These are phyloP conservation scores for Eimeria nieschulzi DNA, from an alignment of 169 alveolate genomes.

Conservation along the genomic window DNA sequence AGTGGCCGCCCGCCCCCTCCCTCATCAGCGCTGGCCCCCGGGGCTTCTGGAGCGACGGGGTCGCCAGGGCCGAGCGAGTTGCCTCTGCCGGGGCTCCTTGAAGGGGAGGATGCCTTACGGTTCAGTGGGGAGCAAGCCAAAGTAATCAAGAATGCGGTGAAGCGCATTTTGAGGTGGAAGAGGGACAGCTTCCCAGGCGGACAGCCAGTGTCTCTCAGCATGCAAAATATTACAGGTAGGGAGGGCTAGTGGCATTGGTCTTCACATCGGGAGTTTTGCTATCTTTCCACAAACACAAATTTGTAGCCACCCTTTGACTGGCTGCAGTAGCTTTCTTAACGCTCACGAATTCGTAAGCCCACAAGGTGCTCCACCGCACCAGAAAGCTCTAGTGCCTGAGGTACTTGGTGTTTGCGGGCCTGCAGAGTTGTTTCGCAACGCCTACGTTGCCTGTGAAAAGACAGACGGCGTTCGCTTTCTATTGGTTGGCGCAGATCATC, in stretches of 20 bases:
- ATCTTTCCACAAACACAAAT: not conserved
- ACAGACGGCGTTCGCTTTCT: slow-evolving; percentile 92
- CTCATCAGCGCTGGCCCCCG: too few relatives aligned
- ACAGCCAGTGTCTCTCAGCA: slow-evolving; percentile 90
- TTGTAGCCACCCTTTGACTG: not conserved
- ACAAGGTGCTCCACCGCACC: too few relatives aligned
- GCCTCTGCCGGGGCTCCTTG: slow-evolving; percentile 41
- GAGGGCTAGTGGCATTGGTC: not conserved
- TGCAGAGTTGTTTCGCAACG: slow-evolving; percentile 79
- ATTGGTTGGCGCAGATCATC: slow-evolving; percentile 76
- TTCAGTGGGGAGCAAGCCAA: slow-evolving; percentile 24
- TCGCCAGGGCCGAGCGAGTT: not conserved
- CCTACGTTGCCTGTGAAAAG: slow-evolving; percentile 92
- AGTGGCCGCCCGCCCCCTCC: too few relatives aligned
- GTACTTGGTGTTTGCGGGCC: too few relatives aligned
- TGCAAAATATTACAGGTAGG: slow-evolving; percentile 75
- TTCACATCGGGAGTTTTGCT: slow-evolving; percentile 13
- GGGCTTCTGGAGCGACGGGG: too few relatives aligned
- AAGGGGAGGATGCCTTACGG: not conserved
- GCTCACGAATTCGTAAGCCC: too few relatives aligned
- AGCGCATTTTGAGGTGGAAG: slow-evolving; percentile 87
- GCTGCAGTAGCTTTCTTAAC: too few relatives aligned
- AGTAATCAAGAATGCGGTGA: not conserved
- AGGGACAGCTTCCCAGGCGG: slow-evolving; percentile 90
- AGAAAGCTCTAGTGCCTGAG: too few relatives aligned